phyloP scores from a whole-genome alignment of 495 filamentous ascomycete species.

The Tirmania nivea region DNA sequence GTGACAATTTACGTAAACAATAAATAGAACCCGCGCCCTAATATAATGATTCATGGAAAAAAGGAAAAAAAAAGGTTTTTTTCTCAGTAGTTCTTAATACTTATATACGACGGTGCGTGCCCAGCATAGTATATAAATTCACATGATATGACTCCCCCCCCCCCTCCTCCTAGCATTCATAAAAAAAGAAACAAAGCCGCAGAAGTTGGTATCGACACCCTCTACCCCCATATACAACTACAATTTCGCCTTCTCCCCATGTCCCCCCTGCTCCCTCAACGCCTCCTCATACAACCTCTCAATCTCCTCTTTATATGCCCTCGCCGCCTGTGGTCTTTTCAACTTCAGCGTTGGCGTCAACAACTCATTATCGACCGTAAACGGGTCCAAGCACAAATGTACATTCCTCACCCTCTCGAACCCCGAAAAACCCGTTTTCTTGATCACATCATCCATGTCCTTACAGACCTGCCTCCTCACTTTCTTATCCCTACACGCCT shows the following conservation, averaged over 20 bases:
- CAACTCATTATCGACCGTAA: conserved; percentile 82
- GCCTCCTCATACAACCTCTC: conserved; percentile 65
- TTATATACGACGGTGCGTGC: too few species aligned
- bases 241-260: conserved; percentile 30
- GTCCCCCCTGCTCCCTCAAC: neutral
- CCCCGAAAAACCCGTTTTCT: conserved; percentile 68
- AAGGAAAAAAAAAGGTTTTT: too few species aligned
- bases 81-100: too few species aligned
- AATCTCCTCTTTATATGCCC: conserved; percentile 49
- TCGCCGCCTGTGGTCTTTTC: conserved; percentile 74
- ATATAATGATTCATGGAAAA: too few species aligned
- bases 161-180: too few species aligned
- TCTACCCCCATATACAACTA: conserved; percentile 24
- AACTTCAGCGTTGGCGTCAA: conserved; percentile 94
- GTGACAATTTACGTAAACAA: too few species aligned
- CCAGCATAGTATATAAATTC: too few species aligned
- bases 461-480: conserved; percentile 54
- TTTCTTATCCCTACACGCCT: conserved; percentile 39
- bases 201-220: neutral
- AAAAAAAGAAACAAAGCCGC: too few species aligned
- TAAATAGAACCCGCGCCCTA: too few species aligned
- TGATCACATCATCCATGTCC: conserved; percentile 60
- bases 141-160: too few species aligned
- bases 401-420: conserved; percentile 64
- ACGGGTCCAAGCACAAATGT: conserved; percentile 64